Evolutionary conservation across 2,329 filamentous ascomycete species (phyloP), one percentile per base, ranked within the genome.

Genomic region (Cladophialophora yegresii): DNA sequence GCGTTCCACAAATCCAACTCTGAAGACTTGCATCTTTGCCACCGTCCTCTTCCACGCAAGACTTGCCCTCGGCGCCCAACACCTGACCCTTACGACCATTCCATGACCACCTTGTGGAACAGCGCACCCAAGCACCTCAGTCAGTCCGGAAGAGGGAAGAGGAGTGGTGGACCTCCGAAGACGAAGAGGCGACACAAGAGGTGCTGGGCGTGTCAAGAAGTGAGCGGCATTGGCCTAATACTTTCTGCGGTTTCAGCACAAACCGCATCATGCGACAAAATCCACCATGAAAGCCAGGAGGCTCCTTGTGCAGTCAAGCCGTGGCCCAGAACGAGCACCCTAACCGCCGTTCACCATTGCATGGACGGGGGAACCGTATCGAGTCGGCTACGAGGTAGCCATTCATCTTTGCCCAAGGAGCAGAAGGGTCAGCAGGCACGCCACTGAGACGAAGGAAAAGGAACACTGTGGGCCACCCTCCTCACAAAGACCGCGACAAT

Each of bases 241-340:
- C 50, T 77, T 74, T 82, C 78, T 2, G 84, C 84, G 16, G 79
- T 77, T 56, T 82, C 78, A 56, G 75, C 77, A 58, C 78, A 79
- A 10, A 77, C 75, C 0, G 79, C 83, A 40, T 84, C 78, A 0
- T 81, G 81, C 0, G 84, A 84, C 6, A 87, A 75, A 32, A 85
- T 77, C 72, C 86, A 87, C 76, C 87, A 87, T 87, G 87, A 72
- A 82, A 80, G 68, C 84, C 86, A 4, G 75, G 73, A 23, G 80
- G 83, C 69, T 86, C 83, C 54, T 75, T 66, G 56, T 76, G 9
- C 75, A 75, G 66, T 84, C 83, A 3, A 85, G 76, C 83, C 84
- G 85, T 73, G 85, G 85, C 6, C 85, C 83, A 70, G 79, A 81
- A 49, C 83, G 75, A 13, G 82, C 83, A 12, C 83, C 83, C 6